Conservation (phyloP, 169 alveolate species). For the Plasmodium reichenowi region DNA sequence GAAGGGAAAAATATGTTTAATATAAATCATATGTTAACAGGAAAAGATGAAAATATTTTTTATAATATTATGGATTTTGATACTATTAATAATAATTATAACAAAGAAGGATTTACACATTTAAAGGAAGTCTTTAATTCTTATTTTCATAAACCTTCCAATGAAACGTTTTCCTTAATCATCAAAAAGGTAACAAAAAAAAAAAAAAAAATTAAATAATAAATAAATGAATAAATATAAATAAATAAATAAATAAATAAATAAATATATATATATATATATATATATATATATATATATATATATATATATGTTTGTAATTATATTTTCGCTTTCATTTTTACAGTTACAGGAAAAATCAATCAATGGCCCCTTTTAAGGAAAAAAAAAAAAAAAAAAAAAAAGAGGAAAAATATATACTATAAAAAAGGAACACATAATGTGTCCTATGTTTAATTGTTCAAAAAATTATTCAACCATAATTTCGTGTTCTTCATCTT, state of each 20-base stretch:
- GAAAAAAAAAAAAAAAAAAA: neutral
- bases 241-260: no score
- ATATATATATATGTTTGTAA: neutral
- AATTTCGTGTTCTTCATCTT: conserved; percentile 78
- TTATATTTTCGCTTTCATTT: neutral
- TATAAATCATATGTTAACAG: conserved; percentile 68
- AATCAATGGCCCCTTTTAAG: conserved; percentile 73
- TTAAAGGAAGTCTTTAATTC: conserved; percentile 58
- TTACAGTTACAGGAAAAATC: conserved; percentile 75
- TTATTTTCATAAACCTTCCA: conserved; percentile 72
- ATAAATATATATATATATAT: no score
- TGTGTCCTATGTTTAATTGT: no score
- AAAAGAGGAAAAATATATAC: conserved; percentile 1
- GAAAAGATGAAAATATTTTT: conserved; percentile 67
- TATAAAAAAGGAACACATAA: neutral
- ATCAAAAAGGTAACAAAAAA: conserved; percentile 48
- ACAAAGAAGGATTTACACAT: conserved; percentile 25
- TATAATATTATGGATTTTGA: conserved; percentile 74
- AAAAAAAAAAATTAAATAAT: conserved; percentile 3
- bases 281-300: neutral
- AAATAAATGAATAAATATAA: neutral
- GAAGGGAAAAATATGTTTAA: conserved; percentile 73
- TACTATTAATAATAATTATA: conserved; percentile 30
- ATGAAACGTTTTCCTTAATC: conserved; percentile 32
- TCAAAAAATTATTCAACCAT: conserved; percentile 34